Conservation (phyloP, 164 flowering plant genomes). For the Tinospora cordifolia region DNA sequence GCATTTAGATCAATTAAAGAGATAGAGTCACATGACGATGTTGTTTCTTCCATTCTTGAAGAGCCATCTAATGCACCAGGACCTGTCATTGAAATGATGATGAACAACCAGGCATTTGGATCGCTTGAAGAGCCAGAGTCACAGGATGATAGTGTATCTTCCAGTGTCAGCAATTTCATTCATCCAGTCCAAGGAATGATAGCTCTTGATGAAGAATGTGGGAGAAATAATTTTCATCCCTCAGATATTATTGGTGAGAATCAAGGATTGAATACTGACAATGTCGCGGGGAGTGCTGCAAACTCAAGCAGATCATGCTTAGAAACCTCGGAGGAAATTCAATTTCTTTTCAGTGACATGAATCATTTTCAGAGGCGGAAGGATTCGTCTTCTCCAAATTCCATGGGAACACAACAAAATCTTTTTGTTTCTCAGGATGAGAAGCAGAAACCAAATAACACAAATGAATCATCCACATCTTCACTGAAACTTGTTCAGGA, state of each 20-base stretch:
- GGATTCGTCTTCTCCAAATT: slow-evolving; percentile 19
- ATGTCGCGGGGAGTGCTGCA: slow-evolving; percentile 1
- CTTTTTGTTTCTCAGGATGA: slow-evolving; percentile 15
- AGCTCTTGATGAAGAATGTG: slow-evolving; percentile 15
- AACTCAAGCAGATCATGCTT: slow-evolving; percentile 13
- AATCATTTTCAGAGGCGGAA: slow-evolving; percentile 24
- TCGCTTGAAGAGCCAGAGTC: slow-evolving; percentile 19
- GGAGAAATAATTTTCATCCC: slow-evolving; percentile 11
- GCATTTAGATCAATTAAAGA: slow-evolving; percentile 18
- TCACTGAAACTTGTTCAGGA: slow-evolving; percentile 24
- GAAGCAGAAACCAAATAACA: slow-evolving; percentile 7
- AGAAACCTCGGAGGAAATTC: slow-evolving; percentile 41
- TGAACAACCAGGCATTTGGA: slow-evolving; percentile 14
- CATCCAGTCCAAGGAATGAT: slow-evolving; percentile 21
- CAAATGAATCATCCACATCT: slow-evolving; percentile 18
- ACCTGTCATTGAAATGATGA: slow-evolving; percentile 11
- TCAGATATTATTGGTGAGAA: slow-evolving; percentile 10
- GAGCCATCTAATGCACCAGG: not conserved
- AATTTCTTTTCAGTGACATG: slow-evolving; percentile 40
- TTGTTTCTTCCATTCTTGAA: slow-evolving; percentile 11
- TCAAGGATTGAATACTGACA: slow-evolving; percentile 13
- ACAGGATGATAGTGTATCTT: slow-evolving; percentile 6
- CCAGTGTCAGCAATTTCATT: slow-evolving; percentile 17
- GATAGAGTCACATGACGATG: slow-evolving; percentile 10
- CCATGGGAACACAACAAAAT: slow-evolving; percentile 19